Evolutionary conservation across 805 yeast genomes (phyloP), one percentile per base, ranked within the genome.

Genomic region (Wickerhamiella musiphila): DNA sequence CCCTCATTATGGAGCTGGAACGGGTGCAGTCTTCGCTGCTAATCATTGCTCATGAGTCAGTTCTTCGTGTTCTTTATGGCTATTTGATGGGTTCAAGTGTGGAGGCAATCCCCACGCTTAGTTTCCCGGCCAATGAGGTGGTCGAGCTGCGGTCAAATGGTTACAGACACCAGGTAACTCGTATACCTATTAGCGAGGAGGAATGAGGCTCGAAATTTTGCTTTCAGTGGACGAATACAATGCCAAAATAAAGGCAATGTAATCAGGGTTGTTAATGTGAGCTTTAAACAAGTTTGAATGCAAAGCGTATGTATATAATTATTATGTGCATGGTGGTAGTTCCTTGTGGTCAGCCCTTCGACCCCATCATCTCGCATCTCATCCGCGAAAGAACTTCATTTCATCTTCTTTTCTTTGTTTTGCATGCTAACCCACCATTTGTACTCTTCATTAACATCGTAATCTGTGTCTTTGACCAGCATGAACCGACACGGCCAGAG

Each of bases 81-180:
- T 90, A 90, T 55, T 62, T 86, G 45, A 81, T 90, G 94, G 90
- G 94, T 5, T 74, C 81, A 42, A 70, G 86, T 2, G 78, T 90
- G 44, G 64, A 65, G 38, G 95, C 84, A 44, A 82, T 90, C 36
- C 95, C 98, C 5, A 58, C 61, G 24, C 59, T 86, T 32, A 60
- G 68, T 39, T 84, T 90, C 55, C 73, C 86, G 23, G 69, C 79
- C 35, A 69, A 78, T 49, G 90, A 82, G 47, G 66, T 90, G 32
- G 78, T 84, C 38, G 93, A 86, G 55, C 73, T 90, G n/a, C 43
- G 42, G 18, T 42, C 46, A 7, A 34, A 36, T 12, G 50, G 50
- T 15, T 43, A 44, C 37, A 35, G 39, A 13, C 40, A 46, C 29
- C 15, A 31, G n/a, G 44, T 39, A 4, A 37, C 38, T 13, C 43